Evolutionary conservation across 2,329 filamentous ascomycete genomes (phyloP), one percentile per base, ranked within the genome.

Genomic region (Lecanicillium sp.): DNA sequence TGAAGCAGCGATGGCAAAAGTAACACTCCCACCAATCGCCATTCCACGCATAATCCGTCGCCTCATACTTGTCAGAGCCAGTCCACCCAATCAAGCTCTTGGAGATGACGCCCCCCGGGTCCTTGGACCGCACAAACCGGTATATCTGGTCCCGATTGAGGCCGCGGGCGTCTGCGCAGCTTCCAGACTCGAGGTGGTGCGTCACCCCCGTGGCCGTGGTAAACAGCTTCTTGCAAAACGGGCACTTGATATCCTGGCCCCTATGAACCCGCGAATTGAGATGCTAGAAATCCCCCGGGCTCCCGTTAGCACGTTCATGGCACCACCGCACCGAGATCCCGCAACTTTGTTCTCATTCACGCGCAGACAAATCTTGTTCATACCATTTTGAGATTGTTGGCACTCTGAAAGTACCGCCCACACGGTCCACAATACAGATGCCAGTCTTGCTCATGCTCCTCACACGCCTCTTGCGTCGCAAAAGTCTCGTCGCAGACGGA

Each of bases 151-250:
- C 65, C 9, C 71, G 68, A 49, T 72, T 66, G 2, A 79, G 31
- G 0, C 51, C 56, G 22, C 22, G 22, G 0, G 72, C 70, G 0
- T 53, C 53, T 0, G 64, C 64, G 37, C 78, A 83, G 1, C 61
- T 54, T n/a, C 70, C 69, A 1, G 49, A 56, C 45, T 83, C 79
- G 1, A 82, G 54, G 44, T 83, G 74, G 49, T 77, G 62, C 1
- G 60, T 50, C 4, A 81, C 46, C 4, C 74, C 77, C 1, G 69
- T 73, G 2, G 75, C 73, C 0, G 69, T 68, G 10, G 66, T 59
- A 45, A 62, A 75, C 5, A 4, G 14, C 2, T 28, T 42, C 27
- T 58, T 51, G 57, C 78, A 82, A 49, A 74, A 79, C 0, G 71
- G 76, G 41, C 78, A 83, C 1, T 29, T 1, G 7, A 78, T 52